Evolutionary conservation across 83 land plant genomes (phyloP).

Genomic region (Thuja plicata): DNA sequence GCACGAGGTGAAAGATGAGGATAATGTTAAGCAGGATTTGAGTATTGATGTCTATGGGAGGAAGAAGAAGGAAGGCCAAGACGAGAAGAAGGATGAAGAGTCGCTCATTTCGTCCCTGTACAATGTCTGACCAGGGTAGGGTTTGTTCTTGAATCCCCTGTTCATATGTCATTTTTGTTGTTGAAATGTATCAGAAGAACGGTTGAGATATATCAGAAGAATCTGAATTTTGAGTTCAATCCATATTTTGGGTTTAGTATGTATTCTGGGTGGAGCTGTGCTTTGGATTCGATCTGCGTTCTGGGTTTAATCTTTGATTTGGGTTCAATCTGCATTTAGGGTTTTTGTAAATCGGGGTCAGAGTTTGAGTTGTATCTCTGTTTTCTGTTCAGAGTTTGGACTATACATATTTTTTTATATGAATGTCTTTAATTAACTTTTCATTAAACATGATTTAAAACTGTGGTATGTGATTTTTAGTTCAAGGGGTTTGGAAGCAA

Average conservation of each 20-base stretch:
- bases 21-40: slow-evolving; percentile 60
- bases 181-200: neutral
- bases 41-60: slow-evolving; percentile 59
- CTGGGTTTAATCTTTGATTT: neutral
- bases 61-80: slow-evolving; percentile 23
- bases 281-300: neutral
- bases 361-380: neutral
- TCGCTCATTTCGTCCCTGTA: slow-evolving; percentile 19
- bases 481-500: too few species aligned
- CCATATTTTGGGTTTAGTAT: neutral
- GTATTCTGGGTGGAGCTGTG: neutral
- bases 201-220: neutral
- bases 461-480: too few species aligned
- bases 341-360: neutral
- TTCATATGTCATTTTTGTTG: neutral
- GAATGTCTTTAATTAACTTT: too few species aligned
- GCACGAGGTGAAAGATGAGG: slow-evolving; percentile 39
- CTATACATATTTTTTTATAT: too few species aligned
- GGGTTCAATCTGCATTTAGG: neutral
- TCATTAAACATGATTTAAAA: too few species aligned
- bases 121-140: slow-evolving; percentile 16
- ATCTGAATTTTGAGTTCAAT: neutral
- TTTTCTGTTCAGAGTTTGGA: too few species aligned
- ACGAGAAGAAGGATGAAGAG: neutral
- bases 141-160: neutral